These are phyloP conservation scores for Aspergillus jensenii DNA, from an alignment of 2,329 filamentous ascomycete species.

Conservation along the genomic window DNA sequence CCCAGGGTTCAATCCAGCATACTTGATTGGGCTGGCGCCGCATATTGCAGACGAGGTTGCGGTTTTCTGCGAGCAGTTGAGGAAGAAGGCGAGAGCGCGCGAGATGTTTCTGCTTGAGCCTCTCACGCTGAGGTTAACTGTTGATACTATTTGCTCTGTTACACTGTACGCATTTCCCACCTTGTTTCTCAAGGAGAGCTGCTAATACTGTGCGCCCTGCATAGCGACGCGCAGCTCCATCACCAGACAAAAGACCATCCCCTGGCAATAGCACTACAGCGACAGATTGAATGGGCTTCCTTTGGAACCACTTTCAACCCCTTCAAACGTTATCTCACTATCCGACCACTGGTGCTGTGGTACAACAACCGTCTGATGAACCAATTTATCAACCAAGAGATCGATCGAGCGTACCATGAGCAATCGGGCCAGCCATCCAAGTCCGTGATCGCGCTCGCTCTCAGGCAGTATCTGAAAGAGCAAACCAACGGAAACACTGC, in stretches of 20 bases:
- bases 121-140: slow-evolving; percentile 1
- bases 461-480: slow-evolving; percentile 2
- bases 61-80: slow-evolving; percentile 3
- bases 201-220: not conserved
- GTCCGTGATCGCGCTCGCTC: slow-evolving; percentile 6
- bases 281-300: slow-evolving; percentile 2
- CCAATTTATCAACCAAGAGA: not conserved
- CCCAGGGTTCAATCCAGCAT: slow-evolving; percentile 2
- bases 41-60: slow-evolving; percentile 1
- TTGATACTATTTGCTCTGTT: slow-evolving; percentile 9
- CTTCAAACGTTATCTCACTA: not conserved
- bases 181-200: not conserved
- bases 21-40: slow-evolving; percentile 3
- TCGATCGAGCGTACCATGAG: not conserved
- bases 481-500: not conserved
- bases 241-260: slow-evolving; percentile 2
- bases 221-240: slow-evolving; percentile 3
- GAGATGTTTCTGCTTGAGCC: slow-evolving; percentile 2
- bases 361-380: slow-evolving; percentile 7
- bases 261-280: not conserved
- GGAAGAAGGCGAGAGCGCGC: not conserved
- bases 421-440: not conserved
- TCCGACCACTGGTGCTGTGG: not conserved
- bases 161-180: not conserved
- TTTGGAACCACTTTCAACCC: slow-evolving; percentile 6